Evolutionary conservation across 2,329 filamentous ascomycete genomes (phyloP), one percentile per base, ranked within the genome.

Genomic region (Aspergillus fijiensis): DNA sequence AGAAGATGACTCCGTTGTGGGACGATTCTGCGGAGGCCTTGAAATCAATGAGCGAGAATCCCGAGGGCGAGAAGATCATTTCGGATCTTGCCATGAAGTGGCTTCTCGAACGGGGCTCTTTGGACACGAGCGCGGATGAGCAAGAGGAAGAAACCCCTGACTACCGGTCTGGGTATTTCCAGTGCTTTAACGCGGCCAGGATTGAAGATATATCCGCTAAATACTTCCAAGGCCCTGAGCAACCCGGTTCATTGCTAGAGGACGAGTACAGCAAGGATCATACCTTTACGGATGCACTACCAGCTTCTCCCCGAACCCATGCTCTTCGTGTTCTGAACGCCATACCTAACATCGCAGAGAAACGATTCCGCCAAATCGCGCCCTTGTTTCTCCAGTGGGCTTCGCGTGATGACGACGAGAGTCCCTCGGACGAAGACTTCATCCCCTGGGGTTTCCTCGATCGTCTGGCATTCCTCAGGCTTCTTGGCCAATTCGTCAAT

Each of bases 401-500:
- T n/a, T 79, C 79, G 6, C 81, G 83, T 14, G 79, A 81, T 9
- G 81, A 83, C 9, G 77, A 79, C 31, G 72, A 77, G 50, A 72
- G 73, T 5, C 66, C 64, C 12, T 49, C 62, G 4, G 48, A 65
- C 12, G 65, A 65, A n/a, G 58, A 62, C 2, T 67, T 69, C 45
- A 62, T 70, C 19, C 65, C 69, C 55, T 75, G 82, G 80, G 77
- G 80, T n/a, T 77, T 79, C 61, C 76, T 77, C 60, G 95, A 99
- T 72, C 89, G 94, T 64, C 94, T 96, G 72, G 85, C 88, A 1
- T 87, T 97, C 70, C 82, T 99, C 35, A 84, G 84, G 1, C 82
- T 99, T 5, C 92, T 99, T 70, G 85, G 90, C 0, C 87, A 92
- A 63, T 98, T 98, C 71, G 80, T 84, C 52, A 99, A 99, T 70